Base-by-base conservation (phyloP, 176 grass and related monocot genomes). In the Avena eriantha region DNA sequence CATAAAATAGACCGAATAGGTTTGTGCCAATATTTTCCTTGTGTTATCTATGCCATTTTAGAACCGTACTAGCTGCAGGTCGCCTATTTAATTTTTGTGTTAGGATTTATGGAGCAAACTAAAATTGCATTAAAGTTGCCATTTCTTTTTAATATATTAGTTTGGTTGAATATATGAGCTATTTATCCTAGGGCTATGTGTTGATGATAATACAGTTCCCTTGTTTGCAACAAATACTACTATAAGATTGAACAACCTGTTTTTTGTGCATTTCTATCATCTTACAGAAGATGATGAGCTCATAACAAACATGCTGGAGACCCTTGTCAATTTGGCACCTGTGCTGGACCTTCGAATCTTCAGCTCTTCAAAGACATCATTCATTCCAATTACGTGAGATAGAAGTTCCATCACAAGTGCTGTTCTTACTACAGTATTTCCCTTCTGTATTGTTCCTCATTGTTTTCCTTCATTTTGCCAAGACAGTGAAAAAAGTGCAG, bases 291-390 rank as follows among this genome's bases (percentile, higher is more conserved):
- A 99, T 78, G 97, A 99, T 33, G 97, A 96, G 89, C 97, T 99
- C 18, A 80, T 99, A 93, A 96, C 97, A 74, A 99, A 99, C 89
- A 92, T 94, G 89, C 92, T 99, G 7, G 97, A 99, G 88, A 91
- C 97, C 60, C 75, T 99, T 88, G 97, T 99, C 54, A 99, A 99
- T 93, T 91, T 99, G 89, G 94, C 97, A 82, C 97, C 94, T 79
- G 86, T 96, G n/a, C 73, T 96, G 88, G 97, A 98, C 85, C 87
- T 98, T 79, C 89, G 97, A 73, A 98, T 96, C 87, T 96, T 98
- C 76, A 98, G 94, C 80, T 98, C 97, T 8, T 88, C 87, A 81
- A 98, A 98, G 82, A 90, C 92, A 86, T 98, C 97, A 23, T 98
- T 91, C 85, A 92, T 96, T 53, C 89, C 84, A 91, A 96, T 96